phyloP scores from a whole-genome alignment of 352 stramenopile genomes.

The Globisporangium nodosum region DNA sequence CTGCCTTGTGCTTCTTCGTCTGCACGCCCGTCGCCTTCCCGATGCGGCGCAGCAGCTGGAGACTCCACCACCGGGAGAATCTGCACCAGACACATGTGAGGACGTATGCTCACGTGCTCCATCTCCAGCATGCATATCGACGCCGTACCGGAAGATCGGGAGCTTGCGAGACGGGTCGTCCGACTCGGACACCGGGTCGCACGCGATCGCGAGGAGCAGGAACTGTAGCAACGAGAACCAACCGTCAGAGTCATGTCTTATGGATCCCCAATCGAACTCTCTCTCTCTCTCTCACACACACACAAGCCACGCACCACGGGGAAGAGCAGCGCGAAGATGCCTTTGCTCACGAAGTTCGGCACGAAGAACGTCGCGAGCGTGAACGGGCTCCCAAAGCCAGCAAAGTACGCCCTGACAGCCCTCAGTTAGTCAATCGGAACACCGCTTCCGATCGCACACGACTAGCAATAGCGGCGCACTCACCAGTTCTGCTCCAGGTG shows the following conservation, averaged over 20 bases:
- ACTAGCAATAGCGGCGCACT: background rate
- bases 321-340: conserved; percentile 85
- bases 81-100: conserved; percentile 16
- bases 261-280: no score
- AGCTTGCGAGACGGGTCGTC: conserved; percentile 45
- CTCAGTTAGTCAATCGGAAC: background rate
- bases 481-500: conserved; percentile 85
- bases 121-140: no score
- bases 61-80: conserved; percentile 78
- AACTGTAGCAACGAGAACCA: conserved; percentile 32
- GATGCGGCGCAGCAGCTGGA: conserved; percentile 75
- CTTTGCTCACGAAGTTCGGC: conserved; percentile 88
- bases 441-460: background rate
- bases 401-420: conserved; percentile 67
- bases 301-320: conserved; percentile 45
- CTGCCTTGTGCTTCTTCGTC: conserved; percentile 56
- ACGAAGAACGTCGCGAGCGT: conserved; percentile 87
- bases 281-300: background rate
- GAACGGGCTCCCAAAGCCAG: conserved; percentile 81
- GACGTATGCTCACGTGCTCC: background rate
- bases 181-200: conserved; percentile 55
- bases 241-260: background rate
- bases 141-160: conserved; percentile 62
- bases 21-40: conserved; percentile 72
- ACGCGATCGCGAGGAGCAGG: conserved; percentile 75